Percentiles rank a stretch among this genome's conserved stretches.
These are phyloP conservation scores for Suillus spraguei DNA, from an alignment of 768 basidiomycete genomes.

Conservation along the genomic window DNA sequence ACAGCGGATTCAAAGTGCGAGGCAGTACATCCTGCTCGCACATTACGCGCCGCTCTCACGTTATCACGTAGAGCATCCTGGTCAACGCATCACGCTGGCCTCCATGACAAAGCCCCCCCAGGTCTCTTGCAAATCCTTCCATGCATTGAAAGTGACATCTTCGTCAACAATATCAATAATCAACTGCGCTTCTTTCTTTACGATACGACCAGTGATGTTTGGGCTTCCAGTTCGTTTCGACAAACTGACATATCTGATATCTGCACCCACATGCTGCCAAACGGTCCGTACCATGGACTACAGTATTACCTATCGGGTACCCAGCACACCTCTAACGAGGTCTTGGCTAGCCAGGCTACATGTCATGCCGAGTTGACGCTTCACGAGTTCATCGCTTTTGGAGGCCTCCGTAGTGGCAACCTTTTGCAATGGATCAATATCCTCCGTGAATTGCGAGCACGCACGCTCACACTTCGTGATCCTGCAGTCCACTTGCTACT, in stretches of 20 bases:
- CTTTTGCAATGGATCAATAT: constrained; percentile 52
- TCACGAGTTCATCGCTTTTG: constrained; percentile 46
- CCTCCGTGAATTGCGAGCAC: constrained; percentile 38
- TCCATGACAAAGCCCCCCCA: constrained; percentile 38
- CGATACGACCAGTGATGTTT: constrained; percentile 20
- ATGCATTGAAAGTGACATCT: constrained; percentile 16
- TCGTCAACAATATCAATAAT: constrained; percentile 28
- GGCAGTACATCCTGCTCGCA: constrained; percentile 10
- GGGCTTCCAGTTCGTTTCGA: constrained; percentile 20
- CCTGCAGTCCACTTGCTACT: constrained; percentile 43
- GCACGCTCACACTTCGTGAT: constrained; percentile 35
- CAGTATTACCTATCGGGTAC: constrained; percentile 39
- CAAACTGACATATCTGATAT: constrained; percentile 13
- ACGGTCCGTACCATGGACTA: constrained; percentile 36
- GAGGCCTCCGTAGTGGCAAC: constrained; percentile 42
- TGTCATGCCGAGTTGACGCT: constrained; percentile 40
- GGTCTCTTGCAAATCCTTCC: constrained; percentile 26
- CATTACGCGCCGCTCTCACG: neutral
- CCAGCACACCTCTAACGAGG: constrained; percentile 41
- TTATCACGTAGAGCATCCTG: constrained; percentile 10
- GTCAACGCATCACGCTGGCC: constrained; percentile 36
- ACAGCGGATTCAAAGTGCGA: neutral
- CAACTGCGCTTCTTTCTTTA: constrained; percentile 32
- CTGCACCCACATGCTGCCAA: constrained; percentile 36
- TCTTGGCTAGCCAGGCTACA: constrained; percentile 43